Conservation (phyloP, 2,329 filamentous ascomycete species). For the Lachnellula hyalina region DNA sequence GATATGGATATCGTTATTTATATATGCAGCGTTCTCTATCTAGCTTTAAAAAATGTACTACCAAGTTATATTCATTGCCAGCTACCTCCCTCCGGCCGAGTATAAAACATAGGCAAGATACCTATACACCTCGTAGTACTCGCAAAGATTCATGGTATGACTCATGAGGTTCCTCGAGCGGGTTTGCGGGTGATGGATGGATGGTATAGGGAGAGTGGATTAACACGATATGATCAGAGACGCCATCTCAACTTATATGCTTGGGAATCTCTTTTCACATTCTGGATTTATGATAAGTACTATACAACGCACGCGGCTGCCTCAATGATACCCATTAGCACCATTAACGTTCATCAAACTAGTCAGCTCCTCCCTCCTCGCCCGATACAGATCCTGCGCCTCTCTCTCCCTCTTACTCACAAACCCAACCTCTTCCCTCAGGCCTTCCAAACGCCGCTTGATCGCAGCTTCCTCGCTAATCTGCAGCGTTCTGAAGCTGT, state of each 20-base stretch:
- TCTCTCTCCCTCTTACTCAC: conserved; percentile 80
- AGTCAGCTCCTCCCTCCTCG: conserved; percentile 71
- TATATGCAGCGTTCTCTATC: conserved; percentile 5
- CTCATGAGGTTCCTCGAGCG: no score
- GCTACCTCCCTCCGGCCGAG: no score
- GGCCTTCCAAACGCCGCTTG: conserved; percentile 60
- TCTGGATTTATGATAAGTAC: background rate
- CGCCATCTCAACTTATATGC: no score
- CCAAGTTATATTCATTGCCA: background rate
- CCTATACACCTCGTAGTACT: no score
- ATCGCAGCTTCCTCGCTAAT: conserved; percentile 77
- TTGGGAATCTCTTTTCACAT: background rate
- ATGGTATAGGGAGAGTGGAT: no score
- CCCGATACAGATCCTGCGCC: conserved; percentile 80
- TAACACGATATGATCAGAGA: no score
- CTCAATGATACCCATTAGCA: conserved; percentile 25
- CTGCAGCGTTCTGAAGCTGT: conserved; percentile 69
- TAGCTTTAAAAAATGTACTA: conserved; percentile 13
- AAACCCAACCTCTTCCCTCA: conserved; percentile 79
- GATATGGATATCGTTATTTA: background rate
- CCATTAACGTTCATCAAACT: conserved; percentile 40
- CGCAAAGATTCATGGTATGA: no score
- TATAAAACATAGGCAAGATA: no score
- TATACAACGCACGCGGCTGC: conserved; percentile 5
- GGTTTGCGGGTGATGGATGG: no score